These are phyloP conservation scores for Daldinia decipiens DNA, from an alignment of 495 filamentous ascomycete species.

Conservation along the genomic window DNA sequence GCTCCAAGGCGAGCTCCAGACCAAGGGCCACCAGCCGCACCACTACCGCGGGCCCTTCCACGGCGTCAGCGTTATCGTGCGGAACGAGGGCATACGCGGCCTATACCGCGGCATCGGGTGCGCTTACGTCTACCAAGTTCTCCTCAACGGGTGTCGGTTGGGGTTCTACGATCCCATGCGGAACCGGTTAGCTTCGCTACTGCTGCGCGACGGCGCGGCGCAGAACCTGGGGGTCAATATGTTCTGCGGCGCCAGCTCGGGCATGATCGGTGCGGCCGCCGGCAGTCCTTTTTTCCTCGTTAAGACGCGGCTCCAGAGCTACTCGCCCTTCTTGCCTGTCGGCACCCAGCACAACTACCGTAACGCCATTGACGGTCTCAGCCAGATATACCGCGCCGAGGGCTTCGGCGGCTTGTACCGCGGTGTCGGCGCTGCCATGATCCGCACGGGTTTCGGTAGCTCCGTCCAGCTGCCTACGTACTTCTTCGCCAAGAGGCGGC, in stretches of 20 bases:
- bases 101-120: conserved; percentile 90
- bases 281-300: conserved; percentile 98
- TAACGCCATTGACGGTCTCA: conserved; percentile 83
- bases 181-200: conserved; percentile 64
- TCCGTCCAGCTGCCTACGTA: conserved; percentile 97
- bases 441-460: conserved; percentile 93
- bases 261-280: conserved; percentile 87
- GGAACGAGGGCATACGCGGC: conserved; percentile 88
- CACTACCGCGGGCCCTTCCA: conserved; percentile 94
- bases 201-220: conserved; percentile 75
- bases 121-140: conserved; percentile 96
- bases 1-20: conserved; percentile 94
- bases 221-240: conserved; percentile 93
- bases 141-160: conserved; percentile 94
- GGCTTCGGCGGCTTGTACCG: conserved; percentile 86
- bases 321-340: conserved; percentile 91
- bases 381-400: conserved; percentile 78
- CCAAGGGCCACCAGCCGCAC: conserved; percentile 81
- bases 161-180: conserved; percentile 98
- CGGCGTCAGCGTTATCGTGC: conserved; percentile 87
- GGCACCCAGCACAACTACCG: conserved; percentile 95
- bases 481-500: conserved; percentile 92
- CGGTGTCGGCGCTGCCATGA: conserved; percentile 94
- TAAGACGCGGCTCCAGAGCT: conserved; percentile 96
- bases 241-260: conserved; percentile 86